These are phyloP conservation scores for Domatiomyces catenatus DNA, from an alignment of 2,329 filamentous ascomycete species.

Conservation along the genomic window DNA sequence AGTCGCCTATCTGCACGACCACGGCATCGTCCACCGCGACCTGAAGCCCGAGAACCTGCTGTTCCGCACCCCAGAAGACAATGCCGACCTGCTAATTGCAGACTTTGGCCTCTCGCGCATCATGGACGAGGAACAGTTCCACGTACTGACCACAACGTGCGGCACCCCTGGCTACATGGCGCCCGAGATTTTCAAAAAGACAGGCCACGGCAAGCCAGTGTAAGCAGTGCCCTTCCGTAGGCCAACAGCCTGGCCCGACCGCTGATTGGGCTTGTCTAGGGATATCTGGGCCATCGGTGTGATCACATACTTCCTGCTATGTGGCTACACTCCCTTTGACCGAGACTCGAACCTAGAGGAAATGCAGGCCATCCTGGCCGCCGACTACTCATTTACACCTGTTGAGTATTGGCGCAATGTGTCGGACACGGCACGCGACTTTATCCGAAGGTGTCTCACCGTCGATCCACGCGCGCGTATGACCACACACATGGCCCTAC, in stretches of 20 bases:
- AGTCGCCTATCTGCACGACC: slow-evolving; percentile 96
- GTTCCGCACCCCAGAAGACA: slow-evolving; percentile 94
- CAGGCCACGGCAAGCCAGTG: slow-evolving; percentile 93
- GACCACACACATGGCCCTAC: slow-evolving; percentile 66
- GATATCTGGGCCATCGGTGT: slow-evolving; percentile 98
- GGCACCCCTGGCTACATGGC: slow-evolving; percentile 98
- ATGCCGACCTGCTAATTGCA: slow-evolving; percentile 88
- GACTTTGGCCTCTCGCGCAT: slow-evolving; percentile 92
- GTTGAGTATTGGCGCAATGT: slow-evolving; percentile 94
- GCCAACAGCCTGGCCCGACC: slow-evolving; percentile 1
- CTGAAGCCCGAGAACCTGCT: slow-evolving; percentile 94
- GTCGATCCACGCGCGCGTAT: slow-evolving; percentile 77
- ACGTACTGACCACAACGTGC: slow-evolving; percentile 92
- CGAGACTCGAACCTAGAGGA: slow-evolving; percentile 95
- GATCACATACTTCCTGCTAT: slow-evolving; percentile 96
- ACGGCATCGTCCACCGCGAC: slow-evolving; percentile 95
- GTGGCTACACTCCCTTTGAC: slow-evolving; percentile 96
- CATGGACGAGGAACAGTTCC: slow-evolving; percentile 98
- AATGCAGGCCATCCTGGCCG: slow-evolving; percentile 96
- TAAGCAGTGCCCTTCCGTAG: slow-evolving; percentile 23
- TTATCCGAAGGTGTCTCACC: slow-evolving; percentile 82
- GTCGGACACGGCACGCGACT: slow-evolving; percentile 70
- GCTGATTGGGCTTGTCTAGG: slow-evolving; percentile 22
- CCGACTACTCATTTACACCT: slow-evolving; percentile 90
- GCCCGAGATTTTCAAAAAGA: slow-evolving; percentile 98